Evolutionary conservation across 1,284 basidiomycete genomes (phyloP), one percentile per base, ranked within the genome.

Genomic region (Cystobasidiaceae sp.): DNA sequence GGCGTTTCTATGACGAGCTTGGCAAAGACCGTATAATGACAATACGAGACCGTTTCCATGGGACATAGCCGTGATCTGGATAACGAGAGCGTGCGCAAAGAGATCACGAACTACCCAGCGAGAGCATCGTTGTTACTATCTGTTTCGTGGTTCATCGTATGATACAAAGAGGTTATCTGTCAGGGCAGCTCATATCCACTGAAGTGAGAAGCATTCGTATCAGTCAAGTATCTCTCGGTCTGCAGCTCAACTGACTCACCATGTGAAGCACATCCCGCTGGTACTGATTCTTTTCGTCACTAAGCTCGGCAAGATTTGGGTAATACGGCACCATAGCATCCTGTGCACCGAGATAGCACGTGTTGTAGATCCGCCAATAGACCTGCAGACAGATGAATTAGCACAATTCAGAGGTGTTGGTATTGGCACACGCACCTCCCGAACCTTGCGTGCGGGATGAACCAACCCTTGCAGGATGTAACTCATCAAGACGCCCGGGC

Each of bases 401-500:
- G 27, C 15, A 41, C 8, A 25, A 5, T 17, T 25, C 27, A 19
- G 45, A 25, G n/a, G 27, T 46, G 45, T 30, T 13, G 30, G 7
- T 15, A 37, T 37, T 25, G 8, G 17, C 7, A 13, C 17, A 54
- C 54, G 25, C 69, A 73, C 91, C 81, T 98, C 96, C 62, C 94
- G 84, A 17, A 99, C 96, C 76, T 94, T 93, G 66, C 96, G 82
- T 3, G 96, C 93, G 0, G 94, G 94, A 74, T 96, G 93, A 84
- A 91, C 94, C 63, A 97, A 78, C 1, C 93, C 93, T 51, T 78
- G 77, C 32, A 79, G 72, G 17, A 77, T 74, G 75, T 96, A 93
- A 74, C 87, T 89, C 70, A 98, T 80, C 33, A 98, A 80, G 4
- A 97, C 84, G 34, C 96, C 96, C 0, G 94, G 92, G 0, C 96